Evolutionary conservation across 177 flowering plant genomes (phyloP).

Genomic region (Vitis hybrid): DNA sequence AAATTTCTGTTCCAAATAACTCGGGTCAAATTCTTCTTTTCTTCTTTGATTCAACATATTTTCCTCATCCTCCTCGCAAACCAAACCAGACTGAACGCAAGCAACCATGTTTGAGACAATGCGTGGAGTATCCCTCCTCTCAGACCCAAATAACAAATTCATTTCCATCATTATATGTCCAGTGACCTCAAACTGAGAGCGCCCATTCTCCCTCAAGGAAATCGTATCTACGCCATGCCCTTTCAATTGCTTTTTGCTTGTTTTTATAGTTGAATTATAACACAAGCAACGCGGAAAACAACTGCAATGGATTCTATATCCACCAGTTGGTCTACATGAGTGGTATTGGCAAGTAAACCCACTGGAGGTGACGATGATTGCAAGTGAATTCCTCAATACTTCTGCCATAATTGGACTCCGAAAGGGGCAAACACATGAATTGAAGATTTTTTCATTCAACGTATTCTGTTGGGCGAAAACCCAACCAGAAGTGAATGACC

Average conservation of each 20-base stretch:
- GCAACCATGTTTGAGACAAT: conserved; percentile 11
- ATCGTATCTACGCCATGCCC: conserved; percentile 7
- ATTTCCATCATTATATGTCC: conserved; percentile 1
- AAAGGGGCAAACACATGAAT: conserved; percentile 3
- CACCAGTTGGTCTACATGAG: neutral
- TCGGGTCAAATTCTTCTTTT: conserved; percentile 12
- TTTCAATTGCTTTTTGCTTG: conserved; percentile 4
- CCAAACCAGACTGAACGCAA: conserved; percentile 20
- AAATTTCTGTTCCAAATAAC: conserved; percentile 10
- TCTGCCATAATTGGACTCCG: conserved; percentile 13
- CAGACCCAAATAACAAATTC: conserved; percentile 12
- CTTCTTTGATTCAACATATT: neutral
- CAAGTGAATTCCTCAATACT: conserved; percentile 18
- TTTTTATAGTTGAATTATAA: conserved; percentile 11
- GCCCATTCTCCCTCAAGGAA: conserved; percentile 1
- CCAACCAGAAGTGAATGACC: too few species aligned
- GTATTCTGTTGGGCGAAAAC: too few species aligned
- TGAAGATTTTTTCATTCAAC: too few species aligned
- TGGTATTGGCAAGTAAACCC: conserved; percentile 12
- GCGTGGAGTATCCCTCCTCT: conserved; percentile 6
- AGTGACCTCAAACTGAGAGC: neutral
- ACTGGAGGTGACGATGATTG: conserved; percentile 7
- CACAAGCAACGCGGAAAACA: conserved; percentile 4
- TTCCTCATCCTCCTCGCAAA: conserved; percentile 19
- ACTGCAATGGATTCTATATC: neutral